Evolutionary conservation across 257 asterid species (phyloP).

Genomic region (Parsonsia alboflavescens): DNA sequence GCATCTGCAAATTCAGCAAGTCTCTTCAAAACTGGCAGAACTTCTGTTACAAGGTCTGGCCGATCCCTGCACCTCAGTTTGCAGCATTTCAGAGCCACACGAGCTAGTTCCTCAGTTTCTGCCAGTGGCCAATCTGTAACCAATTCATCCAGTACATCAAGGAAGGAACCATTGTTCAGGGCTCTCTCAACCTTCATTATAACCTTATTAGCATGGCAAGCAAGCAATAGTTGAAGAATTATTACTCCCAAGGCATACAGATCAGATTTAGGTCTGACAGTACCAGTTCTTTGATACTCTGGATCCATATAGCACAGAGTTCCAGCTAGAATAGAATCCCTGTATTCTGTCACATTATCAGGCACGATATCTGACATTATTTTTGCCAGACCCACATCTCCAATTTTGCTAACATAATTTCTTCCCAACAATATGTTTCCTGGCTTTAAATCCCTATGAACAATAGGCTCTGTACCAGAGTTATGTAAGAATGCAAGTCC

Average conservation of each 20-base stretch:
- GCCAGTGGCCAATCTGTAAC: slow-evolving; percentile 65
- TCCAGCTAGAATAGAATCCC: slow-evolving; percentile 73
- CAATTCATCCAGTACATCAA: slow-evolving; percentile 56
- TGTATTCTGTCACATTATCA: slow-evolving; percentile 67
- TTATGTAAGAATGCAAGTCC: slow-evolving; percentile 87
- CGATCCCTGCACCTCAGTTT: slow-evolving; percentile 78
- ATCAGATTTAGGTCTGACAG: slow-evolving; percentile 86
- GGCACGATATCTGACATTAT: slow-evolving; percentile 57
- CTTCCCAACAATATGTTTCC: slow-evolving; percentile 77
- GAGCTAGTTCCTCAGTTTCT: slow-evolving; percentile 60
- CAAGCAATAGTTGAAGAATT: slow-evolving; percentile 66
- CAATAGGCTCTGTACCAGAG: slow-evolving; percentile 70
- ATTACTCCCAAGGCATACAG: slow-evolving; percentile 77
- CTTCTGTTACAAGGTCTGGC: slow-evolving; percentile 83
- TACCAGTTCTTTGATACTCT: slow-evolving; percentile 85
- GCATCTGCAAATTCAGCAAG: slow-evolving; percentile 63
- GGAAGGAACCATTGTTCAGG: slow-evolving; percentile 31
- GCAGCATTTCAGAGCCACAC: slow-evolving; percentile 61
- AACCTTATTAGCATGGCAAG: slow-evolving; percentile 55
- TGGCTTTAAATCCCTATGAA: slow-evolving; percentile 88
- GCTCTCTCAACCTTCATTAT: slow-evolving; percentile 66
- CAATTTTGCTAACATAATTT: slow-evolving; percentile 61
- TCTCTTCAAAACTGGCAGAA: slow-evolving; percentile 56
- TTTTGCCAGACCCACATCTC: slow-evolving; percentile 87
- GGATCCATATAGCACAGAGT: slow-evolving; percentile 87